Percentiles rank a stretch among this genome's conserved stretches.
phyloP scores from a whole-genome alignment of 2,329 filamentous ascomycete species.

The Lizonia empirigonia region DNA sequence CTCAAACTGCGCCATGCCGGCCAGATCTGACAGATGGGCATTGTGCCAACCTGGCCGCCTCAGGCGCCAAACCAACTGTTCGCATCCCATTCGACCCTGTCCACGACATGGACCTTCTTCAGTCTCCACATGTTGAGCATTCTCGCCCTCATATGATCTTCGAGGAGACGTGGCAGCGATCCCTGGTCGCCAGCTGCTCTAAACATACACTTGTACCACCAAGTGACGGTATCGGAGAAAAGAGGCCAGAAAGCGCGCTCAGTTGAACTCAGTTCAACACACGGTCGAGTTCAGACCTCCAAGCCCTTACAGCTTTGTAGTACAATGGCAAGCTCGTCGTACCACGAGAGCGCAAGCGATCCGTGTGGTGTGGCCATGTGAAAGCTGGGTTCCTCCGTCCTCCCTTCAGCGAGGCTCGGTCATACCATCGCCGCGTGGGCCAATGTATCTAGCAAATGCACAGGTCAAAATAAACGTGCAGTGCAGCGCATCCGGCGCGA shows the following conservation, averaged over 20 bases:
- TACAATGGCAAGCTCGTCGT: slow-evolving; percentile 27
- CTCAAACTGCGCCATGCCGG: slow-evolving; percentile 23
- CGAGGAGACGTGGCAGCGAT: slow-evolving; percentile 36
- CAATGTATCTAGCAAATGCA: slow-evolving; percentile 41
- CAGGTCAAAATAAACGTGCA: slow-evolving; percentile 50
- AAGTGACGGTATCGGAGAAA: slow-evolving; percentile 34
- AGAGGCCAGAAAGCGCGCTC: slow-evolving; percentile 22
- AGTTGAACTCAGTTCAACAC: slow-evolving; percentile 16
- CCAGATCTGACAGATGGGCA: slow-evolving; percentile 30
- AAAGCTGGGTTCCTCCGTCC: slow-evolving; percentile 14
- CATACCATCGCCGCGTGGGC: slow-evolving; percentile 44
- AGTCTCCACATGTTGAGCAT: slow-evolving; percentile 10
- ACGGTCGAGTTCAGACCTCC: background rate
- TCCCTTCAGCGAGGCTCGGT: slow-evolving; percentile 29
- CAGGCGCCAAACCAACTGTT: slow-evolving; percentile 45
- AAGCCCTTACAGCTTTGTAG: slow-evolving; percentile 22
- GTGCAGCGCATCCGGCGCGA: slow-evolving; percentile 46
- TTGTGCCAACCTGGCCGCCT: slow-evolving; percentile 28
- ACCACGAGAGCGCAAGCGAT: slow-evolving; percentile 38
- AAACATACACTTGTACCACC: slow-evolving; percentile 35
- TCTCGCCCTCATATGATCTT: slow-evolving; percentile 9
- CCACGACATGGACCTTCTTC: slow-evolving; percentile 12
- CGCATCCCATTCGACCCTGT: slow-evolving; percentile 39
- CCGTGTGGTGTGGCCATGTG: slow-evolving; percentile 34
- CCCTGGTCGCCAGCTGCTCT: slow-evolving; percentile 19